Conservation (phyloP, 495 filamentous ascomycete genomes). For the Chlorociboria aeruginascens region DNA sequence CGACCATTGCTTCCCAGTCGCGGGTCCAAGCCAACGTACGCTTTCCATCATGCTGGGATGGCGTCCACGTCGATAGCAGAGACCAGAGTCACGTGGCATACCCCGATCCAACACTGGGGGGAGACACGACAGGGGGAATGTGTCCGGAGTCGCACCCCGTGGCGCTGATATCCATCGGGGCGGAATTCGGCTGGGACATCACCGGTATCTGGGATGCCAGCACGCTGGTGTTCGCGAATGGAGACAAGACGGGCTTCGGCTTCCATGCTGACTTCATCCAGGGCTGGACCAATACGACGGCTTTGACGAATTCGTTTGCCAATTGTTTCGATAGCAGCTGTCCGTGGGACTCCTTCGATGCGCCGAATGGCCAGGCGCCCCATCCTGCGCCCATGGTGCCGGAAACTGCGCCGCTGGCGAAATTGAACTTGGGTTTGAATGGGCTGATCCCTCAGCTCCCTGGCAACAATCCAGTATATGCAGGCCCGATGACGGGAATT, state of each 20-base stretch:
- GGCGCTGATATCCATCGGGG: constrained; percentile 44
- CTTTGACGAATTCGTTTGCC: constrained; percentile 23
- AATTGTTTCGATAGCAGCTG: too few relatives aligned
- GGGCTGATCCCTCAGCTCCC: too few relatives aligned
- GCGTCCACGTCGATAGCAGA: constrained; percentile 42
- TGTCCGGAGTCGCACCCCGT: constrained; percentile 44
- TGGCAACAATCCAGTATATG: too few relatives aligned
- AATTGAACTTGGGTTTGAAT: too few relatives aligned
- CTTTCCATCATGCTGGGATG: constrained; percentile 91
- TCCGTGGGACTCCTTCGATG: too few relatives aligned
- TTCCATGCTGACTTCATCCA: constrained; percentile 66
- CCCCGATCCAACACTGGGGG: constrained; percentile 4
- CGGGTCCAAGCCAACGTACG: constrained; percentile 46
- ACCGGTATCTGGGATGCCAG: constrained; percentile 24
- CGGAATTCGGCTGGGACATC: constrained; percentile 46
- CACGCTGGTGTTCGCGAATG: constrained; percentile 26
- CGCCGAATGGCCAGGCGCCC: too few relatives aligned
- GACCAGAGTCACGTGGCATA: constrained; percentile 42
- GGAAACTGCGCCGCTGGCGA: too few relatives aligned
- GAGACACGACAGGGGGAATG: constrained; percentile 34
- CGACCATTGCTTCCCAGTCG: too few relatives aligned
- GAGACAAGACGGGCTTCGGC: constrained; percentile 57
- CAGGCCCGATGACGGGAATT: too few relatives aligned
- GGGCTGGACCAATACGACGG: constrained; percentile 53
- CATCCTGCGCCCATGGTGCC: too few relatives aligned